Evolutionary conservation across 768 basidiomycete species (phyloP), one percentile per base, ranked within the genome.

Genomic region (Tylopilus intermedius): DNA sequence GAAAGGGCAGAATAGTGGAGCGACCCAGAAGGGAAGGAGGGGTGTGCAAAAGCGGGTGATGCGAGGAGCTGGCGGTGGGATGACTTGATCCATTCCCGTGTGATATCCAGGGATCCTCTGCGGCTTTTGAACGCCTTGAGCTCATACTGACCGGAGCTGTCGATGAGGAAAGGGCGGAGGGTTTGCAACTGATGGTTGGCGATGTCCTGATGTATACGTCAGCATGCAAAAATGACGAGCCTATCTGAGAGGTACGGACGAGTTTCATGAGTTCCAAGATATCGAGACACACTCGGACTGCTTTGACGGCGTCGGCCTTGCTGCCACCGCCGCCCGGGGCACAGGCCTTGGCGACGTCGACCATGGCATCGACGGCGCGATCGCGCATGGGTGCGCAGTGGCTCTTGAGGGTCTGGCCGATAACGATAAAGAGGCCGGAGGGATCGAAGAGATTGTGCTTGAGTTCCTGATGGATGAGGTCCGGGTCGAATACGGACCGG

Each of bases 381-480:
- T 96, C 94, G 33, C 94, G 77, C 84, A 95, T 94, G 13, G 94
- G 94, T 6, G 94, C 94, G 57, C 94, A 95, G 62, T 96, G 93
- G 33, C 83, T 82, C 68, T 94, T 91, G 56, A 95, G 78, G 15
- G 87, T 86, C 56, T 80, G 76, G 13, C 90, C 92, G 54, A 96
- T 84, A 54, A 83, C 81, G 43, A 76, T 66, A 71, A 95, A 92
- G 44, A 94, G 76, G 9, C 82, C 82, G 7, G 83, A 79, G 24
- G 89, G 82, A 71, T 93, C 89, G 65, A 90, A 92, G 8, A 89
- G 72, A 32, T 80, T 78, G 57, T 85, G 85, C 49, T 75, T 77
- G 59, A 93, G 80, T 71, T 94, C 90, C 67, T 89, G 87, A 64
- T 86, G 79, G 55, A 95, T 88, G 54, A 90, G 78, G 18, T 78